phyloP scores from a whole-genome alignment of 2,329 filamentous ascomycete species.

The Arthroderma sp. region DNA sequence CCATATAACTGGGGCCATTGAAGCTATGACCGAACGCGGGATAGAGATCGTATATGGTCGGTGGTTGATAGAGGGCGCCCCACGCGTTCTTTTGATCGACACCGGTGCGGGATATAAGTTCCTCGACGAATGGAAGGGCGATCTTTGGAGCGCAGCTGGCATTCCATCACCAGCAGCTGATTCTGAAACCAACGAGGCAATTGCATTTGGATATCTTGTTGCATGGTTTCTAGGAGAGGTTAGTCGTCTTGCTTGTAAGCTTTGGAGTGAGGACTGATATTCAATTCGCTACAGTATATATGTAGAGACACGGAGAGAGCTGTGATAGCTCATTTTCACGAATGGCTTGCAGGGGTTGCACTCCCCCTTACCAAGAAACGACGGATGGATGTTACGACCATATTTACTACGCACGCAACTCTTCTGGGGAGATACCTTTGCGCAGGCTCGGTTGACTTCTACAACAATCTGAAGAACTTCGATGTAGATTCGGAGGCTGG shows the following conservation, averaged over 20 bases:
- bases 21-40: slow-evolving; percentile 84
- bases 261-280: background rate
- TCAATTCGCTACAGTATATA: slow-evolving; percentile 55
- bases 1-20: slow-evolving; percentile 68
- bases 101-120: slow-evolving; percentile 85
- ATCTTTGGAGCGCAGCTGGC: slow-evolving; percentile 82
- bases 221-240: slow-evolving; percentile 98
- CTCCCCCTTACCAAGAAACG: slow-evolving; percentile 85
- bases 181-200: slow-evolving; percentile 91
- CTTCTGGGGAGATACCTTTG: slow-evolving; percentile 91
- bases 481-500: slow-evolving; percentile 94
- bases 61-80: slow-evolving; percentile 95
- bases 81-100: slow-evolving; percentile 85
- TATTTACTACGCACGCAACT: slow-evolving; percentile 96
- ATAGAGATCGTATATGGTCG: slow-evolving; percentile 81
- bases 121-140: slow-evolving; percentile 91
- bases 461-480: slow-evolving; percentile 96
- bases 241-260: slow-evolving; percentile 22
- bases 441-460: slow-evolving; percentile 95
- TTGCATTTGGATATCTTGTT: slow-evolving; percentile 93
- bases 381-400: slow-evolving; percentile 91
- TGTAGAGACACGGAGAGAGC: slow-evolving; percentile 83
- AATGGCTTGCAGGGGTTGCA: slow-evolving; percentile 93
- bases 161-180: slow-evolving; percentile 90
- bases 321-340: slow-evolving; percentile 96